A percentile compares a stretch with the other conserved stretches of the same genome.
Evolutionary conservation across 2,329 filamentous ascomycete species (phyloP).

Genomic region (Rhinocladiella similis): DNA sequence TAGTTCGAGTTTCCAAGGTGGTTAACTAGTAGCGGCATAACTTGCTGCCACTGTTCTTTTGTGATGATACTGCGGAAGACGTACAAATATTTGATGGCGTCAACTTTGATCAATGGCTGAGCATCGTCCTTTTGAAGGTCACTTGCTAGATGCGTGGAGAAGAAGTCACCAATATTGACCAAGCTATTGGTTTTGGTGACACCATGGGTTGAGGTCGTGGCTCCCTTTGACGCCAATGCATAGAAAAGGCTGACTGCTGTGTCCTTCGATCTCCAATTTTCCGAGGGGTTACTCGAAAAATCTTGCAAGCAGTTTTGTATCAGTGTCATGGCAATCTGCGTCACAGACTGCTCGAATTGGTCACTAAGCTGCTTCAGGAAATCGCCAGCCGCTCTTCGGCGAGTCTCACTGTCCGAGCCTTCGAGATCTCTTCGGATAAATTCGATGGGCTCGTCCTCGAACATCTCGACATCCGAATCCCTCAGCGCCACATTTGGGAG

Average conservation of each 20-base stretch:
- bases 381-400: slow-evolving; percentile 88
- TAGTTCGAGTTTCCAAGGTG: slow-evolving; percentile 89
- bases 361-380: slow-evolving; percentile 88
- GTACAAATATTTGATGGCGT: slow-evolving; percentile 97
- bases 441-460: slow-evolving; percentile 98
- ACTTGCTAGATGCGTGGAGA: slow-evolving; percentile 86
- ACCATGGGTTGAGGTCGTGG: slow-evolving; percentile 81
- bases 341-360: slow-evolving; percentile 83
- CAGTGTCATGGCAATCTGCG: slow-evolving; percentile 81
- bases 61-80: slow-evolving; percentile 94
- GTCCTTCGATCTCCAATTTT: slow-evolving; percentile 96
- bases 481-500: slow-evolving; percentile 88
- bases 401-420: slow-evolving; percentile 92
- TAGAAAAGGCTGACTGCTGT: slow-evolving; percentile 97
- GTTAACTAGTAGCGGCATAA: slow-evolving; percentile 85
- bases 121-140: slow-evolving; percentile 74
- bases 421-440: slow-evolving; percentile 95
- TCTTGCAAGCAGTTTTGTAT: slow-evolving; percentile 78
- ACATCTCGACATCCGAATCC: slow-evolving; percentile 91
- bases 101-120: slow-evolving; percentile 88
- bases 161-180: slow-evolving; percentile 90
- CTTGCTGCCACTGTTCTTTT: slow-evolving; percentile 85
- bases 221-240: slow-evolving; percentile 88
- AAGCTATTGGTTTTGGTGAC: slow-evolving; percentile 86
- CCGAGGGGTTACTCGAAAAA: slow-evolving; percentile 65